Conservation (phyloP, 1,139 yeast species). For the Spencermartinsiella ligniputridi region DNA sequence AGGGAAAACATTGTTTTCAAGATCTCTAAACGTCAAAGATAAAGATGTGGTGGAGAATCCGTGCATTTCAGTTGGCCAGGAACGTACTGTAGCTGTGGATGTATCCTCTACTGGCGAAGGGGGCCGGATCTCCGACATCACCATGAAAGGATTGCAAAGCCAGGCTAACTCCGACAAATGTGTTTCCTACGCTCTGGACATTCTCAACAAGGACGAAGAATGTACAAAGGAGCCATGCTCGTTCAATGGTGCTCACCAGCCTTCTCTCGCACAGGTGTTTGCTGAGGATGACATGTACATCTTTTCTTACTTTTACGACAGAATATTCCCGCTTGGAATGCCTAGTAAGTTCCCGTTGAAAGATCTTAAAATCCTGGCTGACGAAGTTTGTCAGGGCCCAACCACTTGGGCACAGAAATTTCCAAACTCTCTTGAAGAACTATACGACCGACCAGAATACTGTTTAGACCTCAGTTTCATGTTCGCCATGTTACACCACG, state of each 20-base stretch:
- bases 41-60: constrained; percentile 50
- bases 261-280: constrained; percentile 78
- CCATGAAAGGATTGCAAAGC: constrained; percentile 65
- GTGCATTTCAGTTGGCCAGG: constrained; percentile 70
- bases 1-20: constrained; percentile 6
- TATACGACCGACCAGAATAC: constrained; percentile 79
- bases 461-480: constrained; percentile 84
- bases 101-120: constrained; percentile 15
- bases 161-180: constrained; percentile 56
- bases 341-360: constrained; percentile 73
- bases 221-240: constrained; percentile 77
- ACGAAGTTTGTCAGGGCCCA: constrained; percentile 76
- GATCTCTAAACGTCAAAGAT: constrained; percentile 4
- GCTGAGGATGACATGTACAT: constrained; percentile 68
- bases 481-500: constrained; percentile 80
- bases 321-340: constrained; percentile 83
- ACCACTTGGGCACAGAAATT: constrained; percentile 58
- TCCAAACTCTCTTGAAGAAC: constrained; percentile 50
- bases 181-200: constrained; percentile 67
- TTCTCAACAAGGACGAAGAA: constrained; percentile 69
- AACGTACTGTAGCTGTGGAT: constrained; percentile 36
- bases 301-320: constrained; percentile 85
- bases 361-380: constrained; percentile 69
- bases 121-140: constrained; percentile 40
- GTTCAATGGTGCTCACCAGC: constrained; percentile 91